Conservation (phyloP, 176 grass and related monocot genomes). For the Dendrocalamus sinicus region DNA sequence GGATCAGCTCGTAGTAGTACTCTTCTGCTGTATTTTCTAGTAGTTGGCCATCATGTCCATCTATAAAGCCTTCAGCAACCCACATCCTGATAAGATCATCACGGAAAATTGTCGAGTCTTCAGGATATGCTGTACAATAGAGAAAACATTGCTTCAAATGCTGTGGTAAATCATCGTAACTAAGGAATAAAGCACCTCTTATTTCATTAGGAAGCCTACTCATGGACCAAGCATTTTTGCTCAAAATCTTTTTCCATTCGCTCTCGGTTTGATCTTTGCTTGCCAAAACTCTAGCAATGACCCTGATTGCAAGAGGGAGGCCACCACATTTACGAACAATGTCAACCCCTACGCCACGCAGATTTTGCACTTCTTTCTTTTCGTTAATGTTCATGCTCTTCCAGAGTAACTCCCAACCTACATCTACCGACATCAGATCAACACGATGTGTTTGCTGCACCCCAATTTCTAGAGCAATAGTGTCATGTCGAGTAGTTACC, state of each 20-base stretch:
- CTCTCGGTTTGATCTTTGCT: background rate
- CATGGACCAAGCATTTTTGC: slow-evolving; percentile 18
- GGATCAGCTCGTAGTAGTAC: background rate
- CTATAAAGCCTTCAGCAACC: background rate
- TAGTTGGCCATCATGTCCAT: background rate
- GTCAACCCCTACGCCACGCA: background rate
- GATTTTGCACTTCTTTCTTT: background rate
- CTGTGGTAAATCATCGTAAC: slow-evolving; percentile 19
- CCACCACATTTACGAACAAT: slow-evolving; percentile 46
- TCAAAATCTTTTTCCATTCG: slow-evolving; percentile 43
- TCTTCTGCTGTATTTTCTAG: background rate
- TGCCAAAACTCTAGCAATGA: slow-evolving; percentile 17
- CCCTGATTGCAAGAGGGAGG: slow-evolving; percentile 56
- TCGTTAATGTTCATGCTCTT: background rate
- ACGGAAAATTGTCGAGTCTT: rapidly evolving
- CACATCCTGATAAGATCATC: background rate
- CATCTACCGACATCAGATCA: slow-evolving; percentile 11
- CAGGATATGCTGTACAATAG: background rate
- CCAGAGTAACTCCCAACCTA: background rate
- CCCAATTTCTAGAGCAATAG: background rate
- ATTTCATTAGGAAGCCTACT: background rate
- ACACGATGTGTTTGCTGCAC: slow-evolving; percentile 29
- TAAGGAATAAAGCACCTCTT: slow-evolving; percentile 32
- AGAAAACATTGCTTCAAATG: slow-evolving; percentile 42
- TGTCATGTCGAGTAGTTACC: slow-evolving; percentile 41